Conservation (phyloP, 2,329 filamentous ascomycete species). For the Nannizzia gypsea region DNA sequence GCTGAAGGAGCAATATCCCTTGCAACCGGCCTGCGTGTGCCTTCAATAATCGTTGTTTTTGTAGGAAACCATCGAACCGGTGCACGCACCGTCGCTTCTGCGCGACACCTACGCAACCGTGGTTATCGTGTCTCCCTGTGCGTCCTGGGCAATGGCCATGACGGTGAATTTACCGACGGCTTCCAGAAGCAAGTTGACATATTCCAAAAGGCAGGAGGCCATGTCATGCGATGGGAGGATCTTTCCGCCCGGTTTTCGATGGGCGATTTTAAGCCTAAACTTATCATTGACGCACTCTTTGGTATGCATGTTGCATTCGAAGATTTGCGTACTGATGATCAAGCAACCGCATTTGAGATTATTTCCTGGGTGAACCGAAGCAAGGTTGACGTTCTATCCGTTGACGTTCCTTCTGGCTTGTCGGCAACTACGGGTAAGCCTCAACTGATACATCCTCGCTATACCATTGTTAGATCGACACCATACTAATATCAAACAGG, state of each 20-base stretch:
- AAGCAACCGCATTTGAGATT: constrained; percentile 73
- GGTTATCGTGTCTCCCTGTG: constrained; percentile 71
- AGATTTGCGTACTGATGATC: constrained; percentile 69
- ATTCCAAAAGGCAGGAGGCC: constrained; percentile 71
- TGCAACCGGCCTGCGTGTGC: constrained; percentile 46
- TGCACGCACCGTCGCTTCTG: constrained; percentile 70
- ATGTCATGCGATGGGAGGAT: constrained; percentile 52
- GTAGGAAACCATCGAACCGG: constrained; percentile 92
- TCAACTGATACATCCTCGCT: constrained; percentile 16
- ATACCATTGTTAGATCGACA: constrained; percentile 26
- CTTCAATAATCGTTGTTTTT: constrained; percentile 59
- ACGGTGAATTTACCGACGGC: constrained; percentile 67
- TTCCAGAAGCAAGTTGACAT: constrained; percentile 71
- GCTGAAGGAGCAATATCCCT: constrained; percentile 64
- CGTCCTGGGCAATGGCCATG: constrained; percentile 71
- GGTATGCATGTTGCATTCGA: constrained; percentile 82
- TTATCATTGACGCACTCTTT: constrained; percentile 81
- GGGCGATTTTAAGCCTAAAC: constrained; percentile 55
- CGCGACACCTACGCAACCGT: constrained; percentile 74
- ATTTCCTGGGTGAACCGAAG: constrained; percentile 90
- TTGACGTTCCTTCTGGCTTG: constrained; percentile 86
- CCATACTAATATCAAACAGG: constrained; percentile 24
- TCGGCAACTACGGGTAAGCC: constrained; percentile 64
- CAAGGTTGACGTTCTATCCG: constrained; percentile 66
- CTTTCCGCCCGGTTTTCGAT: constrained; percentile 38